A percentile compares a stretch with the other conserved stretches of the same genome.
These are phyloP conservation scores for Didymella arachidicola DNA, from an alignment of 2,329 filamentous ascomycete genomes.

Conservation along the genomic window DNA sequence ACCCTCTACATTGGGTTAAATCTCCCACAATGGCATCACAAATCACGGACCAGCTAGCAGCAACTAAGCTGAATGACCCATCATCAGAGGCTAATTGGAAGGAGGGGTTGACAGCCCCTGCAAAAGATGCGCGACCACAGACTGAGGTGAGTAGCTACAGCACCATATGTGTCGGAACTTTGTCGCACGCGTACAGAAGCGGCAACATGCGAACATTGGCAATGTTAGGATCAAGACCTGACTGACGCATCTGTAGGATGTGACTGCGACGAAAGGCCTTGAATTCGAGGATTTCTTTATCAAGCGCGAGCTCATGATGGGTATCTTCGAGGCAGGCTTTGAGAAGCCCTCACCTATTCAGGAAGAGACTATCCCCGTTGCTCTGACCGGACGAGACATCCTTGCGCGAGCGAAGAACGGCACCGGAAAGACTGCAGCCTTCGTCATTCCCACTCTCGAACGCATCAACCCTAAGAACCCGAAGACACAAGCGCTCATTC, in stretches of 20 bases:
- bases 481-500: constrained; percentile 95
- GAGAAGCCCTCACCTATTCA: constrained; percentile 99
- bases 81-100: constrained; percentile 73
- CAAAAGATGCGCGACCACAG: constrained; percentile 79
- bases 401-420: constrained; percentile 97
- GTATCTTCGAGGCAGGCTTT: constrained; percentile 98
- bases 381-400: constrained; percentile 92
- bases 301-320: constrained; percentile 96
- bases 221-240: background rate
- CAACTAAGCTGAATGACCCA: constrained; percentile 61
- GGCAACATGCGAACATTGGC: background rate
- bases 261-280: constrained; percentile 95
- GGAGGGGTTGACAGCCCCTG: constrained; percentile 72
- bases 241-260: constrained; percentile 71
- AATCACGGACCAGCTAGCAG: constrained; percentile 65
- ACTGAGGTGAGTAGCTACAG: constrained; percentile 69
- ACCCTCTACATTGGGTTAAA: constrained; percentile 36
- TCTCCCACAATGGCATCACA: constrained; percentile 56
- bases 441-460: constrained; percentile 94
- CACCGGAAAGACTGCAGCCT: constrained; percentile 97
- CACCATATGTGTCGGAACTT: background rate
- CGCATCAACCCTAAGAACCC: constrained; percentile 95
- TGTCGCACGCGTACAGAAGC: background rate
- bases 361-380: constrained; percentile 98
- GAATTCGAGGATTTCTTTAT: constrained; percentile 98